phyloP scores from a whole-genome alignment of 805 yeast species.

The Nadsonia fulvescens region DNA sequence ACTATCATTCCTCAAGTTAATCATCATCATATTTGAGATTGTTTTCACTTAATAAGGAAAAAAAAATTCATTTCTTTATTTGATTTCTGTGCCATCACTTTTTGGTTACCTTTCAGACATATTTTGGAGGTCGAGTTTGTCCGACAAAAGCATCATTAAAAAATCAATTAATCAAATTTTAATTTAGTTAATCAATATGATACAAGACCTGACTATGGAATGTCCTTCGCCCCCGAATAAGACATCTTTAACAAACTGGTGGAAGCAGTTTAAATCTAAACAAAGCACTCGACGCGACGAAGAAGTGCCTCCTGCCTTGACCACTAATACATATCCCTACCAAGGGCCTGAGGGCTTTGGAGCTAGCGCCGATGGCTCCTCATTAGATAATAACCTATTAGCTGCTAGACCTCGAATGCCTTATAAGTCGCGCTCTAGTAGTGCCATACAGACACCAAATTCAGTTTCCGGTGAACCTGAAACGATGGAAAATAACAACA shows the following conservation, averaged over 20 bases:
- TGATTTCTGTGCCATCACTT: too few relatives aligned
- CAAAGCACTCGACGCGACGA: slow-evolving; percentile 5
- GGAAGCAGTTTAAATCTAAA: slow-evolving; percentile 22
- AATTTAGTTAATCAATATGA: neutral
- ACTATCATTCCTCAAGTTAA: too few relatives aligned
- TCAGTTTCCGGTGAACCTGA: neutral
- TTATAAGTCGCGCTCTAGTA: slow-evolving; percentile 22
- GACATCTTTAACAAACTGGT: slow-evolving; percentile 23
- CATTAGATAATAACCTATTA: slow-evolving; percentile 3
- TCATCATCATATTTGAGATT: too few relatives aligned
- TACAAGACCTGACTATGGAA: slow-evolving; percentile 2
- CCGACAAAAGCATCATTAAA: too few relatives aligned
- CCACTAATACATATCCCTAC: slow-evolving; percentile 3
- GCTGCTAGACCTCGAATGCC: slow-evolving; percentile 18
- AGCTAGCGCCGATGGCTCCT: slow-evolving; percentile 1
- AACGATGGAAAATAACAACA: slow-evolving; percentile 2
- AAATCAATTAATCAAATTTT: too few relatives aligned
- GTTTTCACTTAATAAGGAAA: too few relatives aligned
- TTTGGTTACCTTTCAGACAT: too few relatives aligned
- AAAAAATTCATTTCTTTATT: too few relatives aligned
- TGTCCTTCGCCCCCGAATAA: slow-evolving; percentile 17
- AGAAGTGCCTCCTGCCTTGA: slow-evolving; percentile 3
- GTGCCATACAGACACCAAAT: slow-evolving; percentile 12
- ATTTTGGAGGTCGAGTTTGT: too few relatives aligned
- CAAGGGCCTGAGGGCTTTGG: slow-evolving; percentile 3